A percentile compares a stretch with the other conserved stretches of the same genome.
These are phyloP conservation scores for Gossypium raimondii DNA, from an alignment of 345 rosid species.

Conservation along the genomic window DNA sequence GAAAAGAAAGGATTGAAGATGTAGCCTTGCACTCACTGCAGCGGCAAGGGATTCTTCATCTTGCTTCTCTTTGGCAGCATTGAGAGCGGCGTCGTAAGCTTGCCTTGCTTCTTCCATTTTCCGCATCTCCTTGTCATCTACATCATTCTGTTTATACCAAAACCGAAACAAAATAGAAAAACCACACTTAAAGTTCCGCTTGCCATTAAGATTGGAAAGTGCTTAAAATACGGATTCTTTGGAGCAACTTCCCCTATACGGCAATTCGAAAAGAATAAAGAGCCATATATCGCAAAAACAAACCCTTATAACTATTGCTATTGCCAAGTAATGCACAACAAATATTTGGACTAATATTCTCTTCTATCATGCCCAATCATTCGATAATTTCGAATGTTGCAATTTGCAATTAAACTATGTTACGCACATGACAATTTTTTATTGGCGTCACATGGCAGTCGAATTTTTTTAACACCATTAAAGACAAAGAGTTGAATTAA, in stretches of 20 bases:
- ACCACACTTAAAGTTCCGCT: no score
- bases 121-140: slow-evolving; percentile 43
- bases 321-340: background rate
- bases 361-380: background rate
- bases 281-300: background rate
- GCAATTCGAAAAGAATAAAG: no score
- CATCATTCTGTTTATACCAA: slow-evolving; percentile 43
- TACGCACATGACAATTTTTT: background rate
- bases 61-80: slow-evolving; percentile 60
- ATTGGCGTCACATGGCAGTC: no score
- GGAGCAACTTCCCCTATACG: background rate
- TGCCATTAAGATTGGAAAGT: no score
- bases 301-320: background rate
- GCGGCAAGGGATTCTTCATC: slow-evolving; percentile 76
- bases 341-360: background rate
- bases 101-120: slow-evolving; percentile 78
- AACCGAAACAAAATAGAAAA: background rate
- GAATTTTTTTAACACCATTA: no score
- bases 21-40: slow-evolving; percentile 59
- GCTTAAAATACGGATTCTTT: background rate
- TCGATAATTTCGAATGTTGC: background rate
- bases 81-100: slow-evolving; percentile 66
- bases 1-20: slow-evolving; percentile 63
- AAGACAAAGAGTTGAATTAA: no score
- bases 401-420: background rate